Evolutionary conservation across 257 asterid species (phyloP).

Genomic region (Oldenlandia corymbosa): DNA sequence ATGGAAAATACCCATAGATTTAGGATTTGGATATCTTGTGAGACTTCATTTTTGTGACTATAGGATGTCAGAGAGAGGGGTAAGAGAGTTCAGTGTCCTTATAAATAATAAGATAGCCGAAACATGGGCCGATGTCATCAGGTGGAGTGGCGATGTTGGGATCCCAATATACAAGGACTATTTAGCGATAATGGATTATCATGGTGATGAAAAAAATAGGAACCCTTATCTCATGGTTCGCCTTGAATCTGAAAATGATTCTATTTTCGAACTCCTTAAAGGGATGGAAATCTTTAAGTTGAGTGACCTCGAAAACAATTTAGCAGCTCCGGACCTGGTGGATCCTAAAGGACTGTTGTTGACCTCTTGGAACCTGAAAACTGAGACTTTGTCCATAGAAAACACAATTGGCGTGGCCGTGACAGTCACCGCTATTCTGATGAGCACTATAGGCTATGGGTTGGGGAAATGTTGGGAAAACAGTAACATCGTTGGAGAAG

Average conservation of each 20-base stretch:
- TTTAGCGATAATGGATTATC: too few species aligned
- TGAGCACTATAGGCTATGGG: neutral
- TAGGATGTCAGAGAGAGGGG: too few species aligned
- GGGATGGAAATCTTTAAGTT: conserved; percentile 1
- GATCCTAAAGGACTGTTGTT: neutral
- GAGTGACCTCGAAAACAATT: neutral
- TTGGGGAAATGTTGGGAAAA: neutral
- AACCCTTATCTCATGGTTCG: neutral
- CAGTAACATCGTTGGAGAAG: neutral
- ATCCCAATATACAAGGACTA: too few species aligned
- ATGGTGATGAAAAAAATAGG: too few species aligned
- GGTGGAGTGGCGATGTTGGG: too few species aligned
- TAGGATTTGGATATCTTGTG: too few species aligned
- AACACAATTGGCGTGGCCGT: neutral
- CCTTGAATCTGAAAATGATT: neutral
- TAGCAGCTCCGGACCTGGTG: neutral
- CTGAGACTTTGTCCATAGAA: neutral
- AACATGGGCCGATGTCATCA: too few species aligned
- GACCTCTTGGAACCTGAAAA: neutral
- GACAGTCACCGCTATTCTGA: neutral
- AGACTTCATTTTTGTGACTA: too few species aligned
- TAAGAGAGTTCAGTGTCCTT: too few species aligned
- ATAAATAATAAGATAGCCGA: too few species aligned
- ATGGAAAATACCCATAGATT: too few species aligned
- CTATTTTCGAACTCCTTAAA: neutral